phyloP scores from a whole-genome alignment of 1,284 basidiomycete genomes.

The Caloboletus firmus region DNA sequence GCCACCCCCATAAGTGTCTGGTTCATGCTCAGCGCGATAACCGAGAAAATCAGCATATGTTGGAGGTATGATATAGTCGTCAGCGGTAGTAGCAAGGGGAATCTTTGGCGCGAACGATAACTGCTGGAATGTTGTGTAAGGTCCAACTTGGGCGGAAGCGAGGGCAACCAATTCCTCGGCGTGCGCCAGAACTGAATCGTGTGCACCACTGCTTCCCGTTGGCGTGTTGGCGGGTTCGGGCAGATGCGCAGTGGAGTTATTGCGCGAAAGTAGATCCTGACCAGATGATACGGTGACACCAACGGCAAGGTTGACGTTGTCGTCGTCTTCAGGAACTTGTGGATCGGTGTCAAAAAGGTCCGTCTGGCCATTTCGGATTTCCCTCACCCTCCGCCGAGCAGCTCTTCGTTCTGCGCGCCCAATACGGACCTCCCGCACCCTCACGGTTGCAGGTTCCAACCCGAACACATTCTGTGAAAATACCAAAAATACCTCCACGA shows the following conservation, averaged over 20 bases:
- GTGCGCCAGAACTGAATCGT: conserved; percentile 37
- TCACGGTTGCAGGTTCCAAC: conserved; percentile 83
- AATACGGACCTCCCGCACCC: conserved; percentile 86
- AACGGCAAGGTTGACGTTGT: conserved; percentile 63
- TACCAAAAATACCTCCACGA: conserved; percentile 84
- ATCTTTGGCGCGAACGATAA: conserved; percentile 79
- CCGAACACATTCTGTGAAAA: conserved; percentile 89
- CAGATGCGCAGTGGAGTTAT: conserved; percentile 29
- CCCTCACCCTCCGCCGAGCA: conserved; percentile 71
- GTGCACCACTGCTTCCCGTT: conserved; percentile 28
- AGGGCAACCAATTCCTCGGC: conserved; percentile 70
- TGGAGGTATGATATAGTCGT: conserved; percentile 85
- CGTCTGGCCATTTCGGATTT: conserved; percentile 53
- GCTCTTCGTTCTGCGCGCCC: conserved; percentile 82
- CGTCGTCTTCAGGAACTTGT: conserved; percentile 49
- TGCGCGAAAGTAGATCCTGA: conserved; percentile 27
- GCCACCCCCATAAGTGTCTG: conserved; percentile 45
- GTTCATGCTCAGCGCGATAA: conserved; percentile 63
- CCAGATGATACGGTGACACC: conserved; percentile 50
- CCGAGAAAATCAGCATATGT: conserved; percentile 77
- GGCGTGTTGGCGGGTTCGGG: conserved; percentile 21
- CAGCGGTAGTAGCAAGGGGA: conserved; percentile 80
- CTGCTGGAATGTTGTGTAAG: conserved; percentile 88
- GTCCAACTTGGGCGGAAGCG: conserved; percentile 67
- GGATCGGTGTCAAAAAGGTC: conserved; percentile 47